Conservation (phyloP, 805 yeast species). For the Myxozyma mucilagina region DNA sequence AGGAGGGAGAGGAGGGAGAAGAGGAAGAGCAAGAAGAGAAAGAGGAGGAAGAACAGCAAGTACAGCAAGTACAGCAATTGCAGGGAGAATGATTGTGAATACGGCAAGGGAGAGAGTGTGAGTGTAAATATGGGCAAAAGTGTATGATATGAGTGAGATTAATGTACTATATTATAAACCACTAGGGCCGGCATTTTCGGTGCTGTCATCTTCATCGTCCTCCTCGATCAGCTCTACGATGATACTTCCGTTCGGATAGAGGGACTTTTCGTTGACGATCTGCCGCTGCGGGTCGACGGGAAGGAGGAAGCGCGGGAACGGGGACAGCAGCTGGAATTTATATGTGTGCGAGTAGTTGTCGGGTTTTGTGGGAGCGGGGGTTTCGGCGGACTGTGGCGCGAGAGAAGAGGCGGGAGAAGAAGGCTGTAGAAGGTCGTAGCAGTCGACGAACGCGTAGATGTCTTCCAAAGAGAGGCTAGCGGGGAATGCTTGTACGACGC, state of each 20-base stretch:
- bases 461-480: slow-evolving; percentile 54
- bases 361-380: slow-evolving; percentile 39
- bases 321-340: slow-evolving; percentile 53
- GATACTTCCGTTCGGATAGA: slow-evolving; percentile 67
- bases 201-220: slow-evolving; percentile 14
- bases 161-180: too few relatives aligned
- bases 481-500: slow-evolving; percentile 54
- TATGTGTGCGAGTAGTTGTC: slow-evolving; percentile 49
- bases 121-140: too few relatives aligned
- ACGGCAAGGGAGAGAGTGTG: too few relatives aligned
- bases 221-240: slow-evolving; percentile 48
- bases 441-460: slow-evolving; percentile 69
- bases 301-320: slow-evolving; percentile 58
- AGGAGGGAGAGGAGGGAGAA: too few relatives aligned
- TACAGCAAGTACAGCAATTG: too few relatives aligned
- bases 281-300: slow-evolving; percentile 34
- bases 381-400: slow-evolving; percentile 28
- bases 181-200: background rate
- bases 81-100: too few relatives aligned
- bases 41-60: too few relatives aligned
- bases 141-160: too few relatives aligned
- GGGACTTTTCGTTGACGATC: slow-evolving; percentile 48
- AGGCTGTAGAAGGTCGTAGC: slow-evolving; percentile 39
- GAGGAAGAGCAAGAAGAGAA: too few relatives aligned
- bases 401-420: background rate